Evolutionary conservation across 1,139 yeast genomes (phyloP).

Genomic region (Hansenula lynferdii): DNA sequence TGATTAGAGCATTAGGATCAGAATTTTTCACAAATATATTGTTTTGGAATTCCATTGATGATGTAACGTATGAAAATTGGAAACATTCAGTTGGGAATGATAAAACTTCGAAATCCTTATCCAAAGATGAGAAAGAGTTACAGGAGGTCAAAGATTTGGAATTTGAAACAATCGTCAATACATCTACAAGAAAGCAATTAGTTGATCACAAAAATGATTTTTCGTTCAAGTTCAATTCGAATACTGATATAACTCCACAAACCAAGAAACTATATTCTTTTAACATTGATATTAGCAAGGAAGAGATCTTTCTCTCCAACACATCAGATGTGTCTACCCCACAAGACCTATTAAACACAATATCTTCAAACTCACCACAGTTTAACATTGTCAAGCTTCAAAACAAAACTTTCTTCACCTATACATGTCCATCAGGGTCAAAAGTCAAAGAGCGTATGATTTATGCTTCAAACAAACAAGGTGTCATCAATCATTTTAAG

Average conservation of each 20-base stretch:
- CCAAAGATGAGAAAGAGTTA: conserved; percentile 18
- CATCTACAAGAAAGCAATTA: conserved; percentile 15
- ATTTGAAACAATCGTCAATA: conserved; percentile 21
- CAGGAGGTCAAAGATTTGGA: conserved; percentile 33
- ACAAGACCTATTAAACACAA: conserved; percentile 21
- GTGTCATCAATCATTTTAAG: conserved; percentile 51
- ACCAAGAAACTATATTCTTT: conserved; percentile 28
- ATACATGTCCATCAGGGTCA: conserved; percentile 88
- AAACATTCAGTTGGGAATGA: conserved; percentile 14
- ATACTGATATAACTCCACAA: conserved; percentile 11
- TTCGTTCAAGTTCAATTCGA: conserved; percentile 20
- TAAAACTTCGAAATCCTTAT: conserved; percentile 8
- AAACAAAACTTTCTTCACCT: conserved; percentile 46
- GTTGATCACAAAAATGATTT: conserved; percentile 19
- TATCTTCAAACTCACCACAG: conserved; percentile 42
- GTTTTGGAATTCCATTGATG: conserved; percentile 58
- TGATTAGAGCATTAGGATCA: conserved; percentile 69
- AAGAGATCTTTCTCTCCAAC: conserved; percentile 28
- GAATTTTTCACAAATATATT: conserved; percentile 50
- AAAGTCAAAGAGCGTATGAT: conserved; percentile 90
- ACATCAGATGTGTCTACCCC: conserved; percentile 18
- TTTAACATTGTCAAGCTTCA: conserved; percentile 51
- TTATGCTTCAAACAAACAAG: conserved; percentile 79
- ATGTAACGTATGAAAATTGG: conserved; percentile 51
- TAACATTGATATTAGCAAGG: conserved; percentile 31